phyloP scores from a whole-genome alignment of 371 early-diverging fungal genomes.

The Capniomyces stellatus region DNA sequence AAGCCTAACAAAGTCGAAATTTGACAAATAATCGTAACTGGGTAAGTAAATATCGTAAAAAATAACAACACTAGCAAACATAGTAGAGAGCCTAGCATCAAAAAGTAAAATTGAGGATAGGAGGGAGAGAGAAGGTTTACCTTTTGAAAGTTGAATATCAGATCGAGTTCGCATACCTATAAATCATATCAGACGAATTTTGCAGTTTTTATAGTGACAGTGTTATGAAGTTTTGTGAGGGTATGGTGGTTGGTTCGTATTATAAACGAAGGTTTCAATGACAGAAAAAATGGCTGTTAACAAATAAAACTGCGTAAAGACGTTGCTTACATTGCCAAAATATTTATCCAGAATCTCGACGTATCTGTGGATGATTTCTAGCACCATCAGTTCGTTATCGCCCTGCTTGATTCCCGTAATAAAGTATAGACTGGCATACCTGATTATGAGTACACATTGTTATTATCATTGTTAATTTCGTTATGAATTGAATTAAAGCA shows the following conservation, averaged over 20 bases:
- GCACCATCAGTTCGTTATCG: conserved; percentile 82
- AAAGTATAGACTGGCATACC: conserved; percentile 91
- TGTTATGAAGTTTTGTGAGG: no score
- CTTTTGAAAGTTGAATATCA: conserved; percentile 77
- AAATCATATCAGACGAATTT: neutral
- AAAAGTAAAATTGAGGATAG: no score
- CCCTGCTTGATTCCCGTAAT: conserved; percentile 78
- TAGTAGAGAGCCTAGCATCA: no score
- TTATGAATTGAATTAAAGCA: conserved; percentile 2
- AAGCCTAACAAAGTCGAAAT: conserved; percentile 38
- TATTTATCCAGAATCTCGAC: conserved; percentile 93
- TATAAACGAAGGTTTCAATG: neutral
- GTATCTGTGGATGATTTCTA: conserved; percentile 93
- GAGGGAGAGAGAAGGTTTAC: no score
- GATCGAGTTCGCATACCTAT: conserved; percentile 58
- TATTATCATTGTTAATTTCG: no score
- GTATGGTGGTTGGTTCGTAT: neutral
- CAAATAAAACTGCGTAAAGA: conserved; percentile 7
- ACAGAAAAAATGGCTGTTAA: conserved; percentile 5
- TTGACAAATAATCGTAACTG: no score
- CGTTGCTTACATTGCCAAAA: conserved; percentile 60
- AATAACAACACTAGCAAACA: no score
- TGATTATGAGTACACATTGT: no score
- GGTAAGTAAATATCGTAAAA: no score
- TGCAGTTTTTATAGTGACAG: neutral